Percentiles rank a stretch among this genome's conserved stretches.
Evolutionary conservation across 768 basidiomycete genomes (phyloP).

Genomic region (Boletus patriciae): DNA sequence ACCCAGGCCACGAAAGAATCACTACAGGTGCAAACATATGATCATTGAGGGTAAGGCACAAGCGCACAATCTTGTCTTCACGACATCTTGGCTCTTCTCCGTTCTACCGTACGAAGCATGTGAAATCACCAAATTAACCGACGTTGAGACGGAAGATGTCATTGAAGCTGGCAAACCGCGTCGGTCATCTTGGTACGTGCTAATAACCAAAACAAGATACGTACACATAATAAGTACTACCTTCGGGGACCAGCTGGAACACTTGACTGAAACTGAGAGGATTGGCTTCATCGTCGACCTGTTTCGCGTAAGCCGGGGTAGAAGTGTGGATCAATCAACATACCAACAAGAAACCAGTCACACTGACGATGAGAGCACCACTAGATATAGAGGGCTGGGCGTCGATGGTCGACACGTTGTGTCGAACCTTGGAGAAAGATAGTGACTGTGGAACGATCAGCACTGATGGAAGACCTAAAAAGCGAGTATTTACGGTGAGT

Average conservation of each 20-base stretch:
- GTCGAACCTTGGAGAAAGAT: constrained; percentile 79
- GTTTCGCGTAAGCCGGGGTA: constrained; percentile 7
- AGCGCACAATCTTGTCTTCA: constrained; percentile 14
- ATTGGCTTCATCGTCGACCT: constrained; percentile 81
- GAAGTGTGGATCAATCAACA: constrained; percentile 22
- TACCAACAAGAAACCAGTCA: constrained; percentile 82
- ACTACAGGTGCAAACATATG: constrained; percentile 5
- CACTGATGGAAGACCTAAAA: neutral
- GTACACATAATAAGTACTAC: constrained; percentile 79
- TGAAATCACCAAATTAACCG: constrained; percentile 34
- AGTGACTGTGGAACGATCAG: constrained; percentile 47
- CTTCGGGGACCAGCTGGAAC: constrained; percentile 88
- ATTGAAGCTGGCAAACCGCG: constrained; percentile 55
- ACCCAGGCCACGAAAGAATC: neutral
- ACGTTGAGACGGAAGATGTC: constrained; percentile 93
- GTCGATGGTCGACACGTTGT: constrained; percentile 80
- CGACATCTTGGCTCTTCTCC: constrained; percentile 14
- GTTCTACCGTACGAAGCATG: neutral
- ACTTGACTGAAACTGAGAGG: constrained; percentile 90
- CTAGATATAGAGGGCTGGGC: constrained; percentile 76
- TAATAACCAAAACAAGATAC: constrained; percentile 31
- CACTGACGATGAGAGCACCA: constrained; percentile 68
- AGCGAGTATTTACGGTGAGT: constrained; percentile 51
- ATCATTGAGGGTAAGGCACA: constrained; percentile 16
- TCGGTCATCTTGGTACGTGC: constrained; percentile 9